phyloP scores from a whole-genome alignment of 345 rosid species.

The Pistacia atlantica region DNA sequence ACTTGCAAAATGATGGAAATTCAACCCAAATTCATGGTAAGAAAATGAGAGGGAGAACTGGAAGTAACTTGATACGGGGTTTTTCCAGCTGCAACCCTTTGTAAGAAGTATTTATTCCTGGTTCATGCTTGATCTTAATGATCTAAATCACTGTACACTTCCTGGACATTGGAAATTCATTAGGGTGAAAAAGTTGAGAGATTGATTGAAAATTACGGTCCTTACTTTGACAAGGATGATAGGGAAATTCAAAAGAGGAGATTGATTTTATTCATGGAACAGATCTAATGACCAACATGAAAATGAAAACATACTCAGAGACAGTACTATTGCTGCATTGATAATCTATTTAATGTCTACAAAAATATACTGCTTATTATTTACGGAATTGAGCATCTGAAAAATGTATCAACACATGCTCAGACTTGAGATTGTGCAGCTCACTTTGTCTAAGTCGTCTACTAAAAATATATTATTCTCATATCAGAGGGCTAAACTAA shows the following conservation, averaged over 20 bases:
- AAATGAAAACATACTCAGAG: too few relatives aligned
- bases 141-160: neutral
- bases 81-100: neutral
- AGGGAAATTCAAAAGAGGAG: too few relatives aligned
- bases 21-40: neutral
- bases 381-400: neutral
- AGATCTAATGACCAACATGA: neutral
- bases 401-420: neutral
- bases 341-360: neutral
- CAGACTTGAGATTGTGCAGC: neutral
- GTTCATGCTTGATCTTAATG: neutral
- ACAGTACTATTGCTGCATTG: neutral
- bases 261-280: too few relatives aligned
- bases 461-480: neutral
- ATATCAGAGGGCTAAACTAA: neutral
- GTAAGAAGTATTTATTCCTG: neutral
- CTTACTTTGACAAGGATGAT: neutral
- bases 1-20: conserved; percentile 8
- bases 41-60: neutral
- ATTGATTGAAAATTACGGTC: neutral
- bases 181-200: neutral
- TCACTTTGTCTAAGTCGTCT: neutral
- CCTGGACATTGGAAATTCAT: neutral
- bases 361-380: neutral
- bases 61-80: neutral